These are phyloP conservation scores for Diaporthe caulivora DNA, from an alignment of 2,329 filamentous ascomycete genomes.

Conservation along the genomic window DNA sequence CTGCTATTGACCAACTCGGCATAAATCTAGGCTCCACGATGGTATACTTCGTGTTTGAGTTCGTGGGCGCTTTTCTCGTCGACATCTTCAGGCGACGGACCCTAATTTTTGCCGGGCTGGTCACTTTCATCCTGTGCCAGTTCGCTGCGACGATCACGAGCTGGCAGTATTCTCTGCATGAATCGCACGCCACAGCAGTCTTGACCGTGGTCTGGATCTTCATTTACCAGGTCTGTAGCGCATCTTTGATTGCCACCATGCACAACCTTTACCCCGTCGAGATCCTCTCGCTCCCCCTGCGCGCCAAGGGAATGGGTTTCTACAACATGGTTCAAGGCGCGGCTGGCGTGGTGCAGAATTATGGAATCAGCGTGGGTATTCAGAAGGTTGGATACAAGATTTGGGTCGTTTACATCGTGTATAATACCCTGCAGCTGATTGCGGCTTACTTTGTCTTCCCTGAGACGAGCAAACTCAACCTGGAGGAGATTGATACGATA, in stretches of 20 bases:
- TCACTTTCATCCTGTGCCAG: constrained; percentile 58
- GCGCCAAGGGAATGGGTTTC: constrained; percentile 59
- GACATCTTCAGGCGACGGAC: constrained; percentile 57
- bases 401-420: constrained; percentile 63
- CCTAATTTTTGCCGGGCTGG: constrained; percentile 57
- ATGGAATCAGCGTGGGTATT: constrained; percentile 62
- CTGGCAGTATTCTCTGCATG: constrained; percentile 55
- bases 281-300: constrained; percentile 56
- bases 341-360: constrained; percentile 57
- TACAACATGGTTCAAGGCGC: constrained; percentile 59
- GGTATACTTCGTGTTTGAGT: constrained; percentile 60
- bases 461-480: constrained; percentile 60
- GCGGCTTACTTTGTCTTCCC: constrained; percentile 64
- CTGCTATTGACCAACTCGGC: constrained; percentile 53
- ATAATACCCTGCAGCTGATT: constrained; percentile 61
- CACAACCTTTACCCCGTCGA: constrained; percentile 61
- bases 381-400: constrained; percentile 62
- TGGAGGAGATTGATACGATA: constrained; percentile 71
- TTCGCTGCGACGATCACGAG: constrained; percentile 60
- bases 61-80: constrained; percentile 56
- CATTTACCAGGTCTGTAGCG: constrained; percentile 60
- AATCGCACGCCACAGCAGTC: constrained; percentile 50
- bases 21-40: constrained; percentile 57
- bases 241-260: constrained; percentile 60
- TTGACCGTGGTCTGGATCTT: constrained; percentile 62